These are phyloP conservation scores for Acacia pycnantha DNA, from an alignment of 331 rosid genomes.

Conservation along the genomic window DNA sequence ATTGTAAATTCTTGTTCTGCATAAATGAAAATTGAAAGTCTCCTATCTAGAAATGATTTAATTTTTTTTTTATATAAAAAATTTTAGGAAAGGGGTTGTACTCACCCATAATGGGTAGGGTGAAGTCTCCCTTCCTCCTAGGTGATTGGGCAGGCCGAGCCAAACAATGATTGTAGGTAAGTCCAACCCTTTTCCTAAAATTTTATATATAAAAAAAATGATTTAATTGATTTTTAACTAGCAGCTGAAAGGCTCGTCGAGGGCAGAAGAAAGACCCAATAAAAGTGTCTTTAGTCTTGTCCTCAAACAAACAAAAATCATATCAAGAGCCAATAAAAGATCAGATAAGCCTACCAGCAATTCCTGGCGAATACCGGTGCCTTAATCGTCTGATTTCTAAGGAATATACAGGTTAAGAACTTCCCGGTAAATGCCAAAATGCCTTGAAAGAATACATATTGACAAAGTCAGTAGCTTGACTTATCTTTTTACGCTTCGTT, in stretches of 20 bases:
- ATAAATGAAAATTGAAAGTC: neutral
- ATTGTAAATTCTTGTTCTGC: conserved; percentile 19
- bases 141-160: too few species aligned
- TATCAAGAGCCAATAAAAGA: neutral
- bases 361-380: neutral
- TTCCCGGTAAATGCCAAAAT: neutral
- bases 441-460: neutral
- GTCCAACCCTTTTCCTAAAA: too few species aligned
- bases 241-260: neutral
- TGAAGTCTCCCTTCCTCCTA: too few species aligned
- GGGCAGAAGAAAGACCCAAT: neutral
- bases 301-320: neutral
- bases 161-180: too few species aligned
- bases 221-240: neutral
- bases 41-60: neutral
- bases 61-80: too few species aligned
- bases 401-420: neutral
- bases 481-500: neutral
- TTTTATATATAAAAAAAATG: too few species aligned
- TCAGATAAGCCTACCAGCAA: neutral
- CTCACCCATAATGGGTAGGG: too few species aligned
- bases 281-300: neutral
- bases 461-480: neutral
- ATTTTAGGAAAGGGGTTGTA: too few species aligned
- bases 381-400: neutral